phyloP scores from a whole-genome alignment of 306 rosid genomes.

The Lupinus albus region DNA sequence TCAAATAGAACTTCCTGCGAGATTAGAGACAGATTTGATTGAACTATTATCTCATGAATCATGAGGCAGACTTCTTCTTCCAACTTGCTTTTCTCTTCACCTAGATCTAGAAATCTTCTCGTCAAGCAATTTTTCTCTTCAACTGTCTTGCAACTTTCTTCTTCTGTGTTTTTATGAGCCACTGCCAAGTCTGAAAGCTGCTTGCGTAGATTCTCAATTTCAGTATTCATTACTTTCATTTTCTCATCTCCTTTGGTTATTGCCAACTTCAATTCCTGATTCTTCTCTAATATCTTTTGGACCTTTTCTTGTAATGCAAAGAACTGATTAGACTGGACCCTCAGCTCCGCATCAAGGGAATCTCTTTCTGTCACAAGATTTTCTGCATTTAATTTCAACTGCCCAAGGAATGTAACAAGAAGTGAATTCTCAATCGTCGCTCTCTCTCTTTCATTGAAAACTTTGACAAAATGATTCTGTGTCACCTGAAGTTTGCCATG shows the following conservation, averaged over 20 bases:
- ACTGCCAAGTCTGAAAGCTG: constrained; percentile 60
- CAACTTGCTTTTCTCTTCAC: constrained; percentile 53
- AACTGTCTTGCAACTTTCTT: constrained; percentile 48
- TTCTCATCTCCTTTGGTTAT: constrained; percentile 57
- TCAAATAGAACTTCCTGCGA: constrained; percentile 58
- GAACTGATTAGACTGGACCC: constrained; percentile 54
- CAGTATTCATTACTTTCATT: constrained; percentile 52
- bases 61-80: constrained; percentile 62
- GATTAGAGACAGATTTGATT: constrained; percentile 64
- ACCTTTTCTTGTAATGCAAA: constrained; percentile 51
- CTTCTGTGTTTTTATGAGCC: constrained; percentile 48
- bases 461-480: constrained; percentile 40
- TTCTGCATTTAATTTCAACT: constrained; percentile 55
- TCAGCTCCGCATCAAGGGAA: constrained; percentile 51
- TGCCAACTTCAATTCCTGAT: constrained; percentile 61
- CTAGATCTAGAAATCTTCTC: constrained; percentile 51
- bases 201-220: constrained; percentile 61
- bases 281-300: constrained; percentile 49
- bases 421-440: constrained; percentile 67
- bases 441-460: constrained; percentile 58
- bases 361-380: constrained; percentile 57
- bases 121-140: constrained; percentile 61
- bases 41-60: constrained; percentile 64
- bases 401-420: constrained; percentile 62
- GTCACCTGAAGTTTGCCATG: constrained; percentile 58